A percentile compares a stretch with the other conserved stretches of the same genome.
phyloP scores from a whole-genome alignment of 2,329 filamentous ascomycete genomes.

The Macrophomina phaseolina region DNA sequence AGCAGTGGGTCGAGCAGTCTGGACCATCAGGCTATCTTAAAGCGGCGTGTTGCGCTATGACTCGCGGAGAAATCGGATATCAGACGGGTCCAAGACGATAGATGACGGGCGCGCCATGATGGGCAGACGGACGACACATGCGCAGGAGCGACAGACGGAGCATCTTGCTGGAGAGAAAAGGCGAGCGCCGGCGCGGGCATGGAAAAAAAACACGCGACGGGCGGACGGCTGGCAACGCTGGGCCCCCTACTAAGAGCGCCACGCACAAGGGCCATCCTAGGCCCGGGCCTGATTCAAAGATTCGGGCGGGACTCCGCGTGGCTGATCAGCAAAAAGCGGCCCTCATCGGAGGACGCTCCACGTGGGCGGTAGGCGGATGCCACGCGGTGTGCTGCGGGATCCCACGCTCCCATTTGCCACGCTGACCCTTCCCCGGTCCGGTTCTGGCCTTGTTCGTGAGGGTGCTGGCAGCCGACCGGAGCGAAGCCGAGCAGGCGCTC shows the following conservation, averaged over 20 bases:
- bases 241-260: not conserved
- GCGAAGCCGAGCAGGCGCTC: not conserved
- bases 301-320: conserved; percentile 14
- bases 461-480: not conserved
- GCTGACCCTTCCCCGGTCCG: not conserved
- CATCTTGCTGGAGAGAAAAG: too few species aligned
- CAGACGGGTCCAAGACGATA: not conserved
- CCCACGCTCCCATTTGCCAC: conserved; percentile 6
- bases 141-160: not conserved
- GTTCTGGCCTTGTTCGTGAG: not conserved
- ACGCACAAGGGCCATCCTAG: not conserved
- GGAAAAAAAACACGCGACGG: not conserved
- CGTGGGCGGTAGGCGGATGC: conserved; percentile 20
- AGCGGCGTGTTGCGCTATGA: conserved; percentile 16
- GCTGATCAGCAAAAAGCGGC: conserved; percentile 17
- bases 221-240: not conserved
- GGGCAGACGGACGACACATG: not conserved
- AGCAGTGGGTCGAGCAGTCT: conserved; percentile 10
- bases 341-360: conserved; percentile 20
- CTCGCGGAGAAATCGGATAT: not conserved
- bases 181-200: not conserved
- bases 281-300: not conserved
- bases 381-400: conserved; percentile 21
- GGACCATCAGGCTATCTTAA: conserved; percentile 2
- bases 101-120: not conserved